Evolutionary conservation across 257 asterid genomes (phyloP).

Genomic region (Mentha longifolia): DNA sequence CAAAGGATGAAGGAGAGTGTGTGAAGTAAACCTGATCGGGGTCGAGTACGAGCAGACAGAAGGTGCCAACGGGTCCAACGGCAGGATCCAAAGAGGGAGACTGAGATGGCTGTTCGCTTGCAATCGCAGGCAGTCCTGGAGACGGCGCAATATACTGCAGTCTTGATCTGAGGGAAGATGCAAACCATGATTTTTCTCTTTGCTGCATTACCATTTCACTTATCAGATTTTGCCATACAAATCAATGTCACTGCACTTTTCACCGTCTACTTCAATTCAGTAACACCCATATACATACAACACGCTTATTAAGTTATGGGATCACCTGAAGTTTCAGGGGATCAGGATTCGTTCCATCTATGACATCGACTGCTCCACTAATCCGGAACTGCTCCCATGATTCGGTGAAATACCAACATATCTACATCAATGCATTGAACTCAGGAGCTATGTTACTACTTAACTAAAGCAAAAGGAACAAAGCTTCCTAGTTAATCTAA

Average conservation of each 20-base stretch:
- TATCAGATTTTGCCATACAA: slow-evolving; percentile 3
- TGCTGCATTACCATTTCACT: slow-evolving; percentile 47
- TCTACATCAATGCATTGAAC: slow-evolving; percentile 44
- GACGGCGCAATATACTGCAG: slow-evolving; percentile 73
- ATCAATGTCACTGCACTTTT: not conserved
- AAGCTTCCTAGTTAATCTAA: not conserved
- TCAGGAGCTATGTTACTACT: not conserved
- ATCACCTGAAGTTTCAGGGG: slow-evolving; percentile 69
- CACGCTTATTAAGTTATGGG: not conserved
- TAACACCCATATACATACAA: not conserved
- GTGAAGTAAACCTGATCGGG: slow-evolving; percentile 68
- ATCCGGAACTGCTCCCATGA: slow-evolving; percentile 96
- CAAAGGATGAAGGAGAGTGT: not conserved
- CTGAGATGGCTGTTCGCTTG: slow-evolving; percentile 36
- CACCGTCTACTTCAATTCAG: not conserved
- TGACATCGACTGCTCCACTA: slow-evolving; percentile 67
- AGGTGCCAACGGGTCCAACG: slow-evolving; percentile 65
- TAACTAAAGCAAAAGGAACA: slow-evolving; percentile 14
- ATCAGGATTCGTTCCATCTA: slow-evolving; percentile 67
- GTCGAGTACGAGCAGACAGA: slow-evolving; percentile 75
- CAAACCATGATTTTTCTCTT: slow-evolving; percentile 91
- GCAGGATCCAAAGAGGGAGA: slow-evolving; percentile 60
- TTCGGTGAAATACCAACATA: slow-evolving; percentile 93
- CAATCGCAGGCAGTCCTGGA: slow-evolving; percentile 59
- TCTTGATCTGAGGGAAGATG: slow-evolving; percentile 73